phyloP scores from a whole-genome alignment of 2,329 filamentous ascomycete genomes.

The Nigrospora oryzae region DNA sequence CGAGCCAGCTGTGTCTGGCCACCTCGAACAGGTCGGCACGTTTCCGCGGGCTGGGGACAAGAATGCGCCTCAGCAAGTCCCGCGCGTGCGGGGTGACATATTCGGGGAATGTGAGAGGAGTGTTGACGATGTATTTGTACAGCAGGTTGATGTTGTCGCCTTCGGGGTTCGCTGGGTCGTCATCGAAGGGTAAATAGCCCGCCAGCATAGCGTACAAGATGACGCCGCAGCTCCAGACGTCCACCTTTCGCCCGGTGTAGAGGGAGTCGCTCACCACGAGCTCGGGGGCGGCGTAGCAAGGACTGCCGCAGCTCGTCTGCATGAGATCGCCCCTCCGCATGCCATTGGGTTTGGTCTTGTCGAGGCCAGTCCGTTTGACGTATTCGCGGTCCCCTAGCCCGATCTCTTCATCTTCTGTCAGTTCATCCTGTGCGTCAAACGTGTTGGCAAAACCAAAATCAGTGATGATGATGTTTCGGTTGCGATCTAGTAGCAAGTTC shows the following conservation, averaged over 20 bases:
- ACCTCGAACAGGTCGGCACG: slow-evolving; percentile 96
- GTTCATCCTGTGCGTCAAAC: slow-evolving; percentile 81
- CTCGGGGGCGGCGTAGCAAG: slow-evolving; percentile 95
- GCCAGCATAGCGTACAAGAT: slow-evolving; percentile 99
- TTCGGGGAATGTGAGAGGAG: slow-evolving; percentile 94
- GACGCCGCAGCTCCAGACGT: slow-evolving; percentile 98
- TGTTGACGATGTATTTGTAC: slow-evolving; percentile 99
- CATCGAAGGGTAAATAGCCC: slow-evolving; percentile 94
- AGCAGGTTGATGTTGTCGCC: slow-evolving; percentile 98
- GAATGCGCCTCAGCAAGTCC: slow-evolving; percentile 83
- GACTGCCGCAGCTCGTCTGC: slow-evolving; percentile 98
- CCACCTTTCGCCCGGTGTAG: slow-evolving; percentile 95
- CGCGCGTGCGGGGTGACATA: slow-evolving; percentile 96
- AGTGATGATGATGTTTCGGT: slow-evolving; percentile 98
- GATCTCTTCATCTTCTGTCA: slow-evolving; percentile 83
- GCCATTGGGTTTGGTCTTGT: slow-evolving; percentile 67
- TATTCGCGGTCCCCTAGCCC: slow-evolving; percentile 81
- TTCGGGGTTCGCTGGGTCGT: slow-evolving; percentile 95
- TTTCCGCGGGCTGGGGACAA: slow-evolving; percentile 91
- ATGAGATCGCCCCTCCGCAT: slow-evolving; percentile 86
- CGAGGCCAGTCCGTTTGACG: slow-evolving; percentile 78
- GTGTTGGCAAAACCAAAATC: slow-evolving; percentile 99
- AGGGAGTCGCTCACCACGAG: slow-evolving; percentile 94
- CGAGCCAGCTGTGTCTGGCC: slow-evolving; percentile 94
- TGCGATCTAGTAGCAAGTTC: slow-evolving; percentile 88